These are phyloP conservation scores for Aspergillus pseudoglaucus DNA, from an alignment of 2,329 filamentous ascomycete species.

Conservation along the genomic window DNA sequence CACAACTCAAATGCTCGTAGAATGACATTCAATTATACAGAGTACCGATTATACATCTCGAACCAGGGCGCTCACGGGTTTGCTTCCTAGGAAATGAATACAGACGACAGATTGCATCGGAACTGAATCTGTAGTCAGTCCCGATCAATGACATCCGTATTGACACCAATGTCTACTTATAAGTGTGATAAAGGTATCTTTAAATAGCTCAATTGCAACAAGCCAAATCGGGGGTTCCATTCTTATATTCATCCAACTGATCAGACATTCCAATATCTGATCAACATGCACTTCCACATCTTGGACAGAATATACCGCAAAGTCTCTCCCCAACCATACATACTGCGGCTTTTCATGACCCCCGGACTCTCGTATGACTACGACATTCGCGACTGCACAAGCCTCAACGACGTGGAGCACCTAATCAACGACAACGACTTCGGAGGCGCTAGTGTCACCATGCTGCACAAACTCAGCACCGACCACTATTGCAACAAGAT, in stretches of 20 bases:
- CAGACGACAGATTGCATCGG: background rate
- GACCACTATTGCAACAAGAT: conserved; percentile 4
- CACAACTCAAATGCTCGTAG: no score
- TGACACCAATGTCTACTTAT: background rate
- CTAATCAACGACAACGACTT: conserved; percentile 63
- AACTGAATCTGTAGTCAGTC: background rate
- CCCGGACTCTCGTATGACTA: conserved; percentile 8
- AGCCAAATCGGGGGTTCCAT: background rate
- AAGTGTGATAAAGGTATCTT: background rate
- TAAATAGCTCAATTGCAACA: background rate
- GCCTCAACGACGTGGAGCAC: conserved; percentile 25
- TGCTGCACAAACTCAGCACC: conserved; percentile 13
- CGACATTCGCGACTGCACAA: conserved; percentile 7
- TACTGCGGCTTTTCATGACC: conserved; percentile 12
- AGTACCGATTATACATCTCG: no score
- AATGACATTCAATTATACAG: no score
- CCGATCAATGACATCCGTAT: background rate
- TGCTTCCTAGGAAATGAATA: no score
- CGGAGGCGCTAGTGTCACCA: conserved; percentile 73
- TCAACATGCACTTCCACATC: conserved; percentile 4
- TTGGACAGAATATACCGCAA: conserved; percentile 13
- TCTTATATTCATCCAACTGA: no score
- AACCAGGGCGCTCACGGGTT: no score
- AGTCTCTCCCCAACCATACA: conserved; percentile 15
- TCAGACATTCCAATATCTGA: no score